Conservation (phyloP, 129 eudicot genomes). For the Arctium minus region DNA sequence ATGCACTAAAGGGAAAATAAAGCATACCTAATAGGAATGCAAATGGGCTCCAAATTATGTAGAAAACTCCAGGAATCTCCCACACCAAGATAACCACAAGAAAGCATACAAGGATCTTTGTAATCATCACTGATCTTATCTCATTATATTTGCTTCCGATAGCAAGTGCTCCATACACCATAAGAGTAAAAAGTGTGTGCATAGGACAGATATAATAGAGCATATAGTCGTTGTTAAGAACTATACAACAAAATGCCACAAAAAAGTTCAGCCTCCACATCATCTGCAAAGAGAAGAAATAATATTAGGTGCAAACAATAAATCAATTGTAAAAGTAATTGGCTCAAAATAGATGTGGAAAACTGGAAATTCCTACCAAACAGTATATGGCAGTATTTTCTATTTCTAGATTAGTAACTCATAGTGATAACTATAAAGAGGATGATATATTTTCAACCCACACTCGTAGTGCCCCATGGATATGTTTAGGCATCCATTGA, state of each 20-base stretch:
- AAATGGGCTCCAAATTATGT: conserved; percentile 74
- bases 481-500: background rate
- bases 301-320: conserved; percentile 10
- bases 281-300: conserved; percentile 61
- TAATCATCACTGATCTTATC: conserved; percentile 74
- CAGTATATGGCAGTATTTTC: background rate
- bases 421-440: background rate
- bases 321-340: background rate
- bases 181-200: conserved; percentile 91
- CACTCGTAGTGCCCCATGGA: background rate
- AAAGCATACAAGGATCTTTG: conserved; percentile 63
- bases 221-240: conserved; percentile 91
- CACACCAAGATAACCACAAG: conserved; percentile 73
- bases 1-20: background rate
- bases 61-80: conserved; percentile 93
- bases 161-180: conserved; percentile 97
- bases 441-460: background rate
- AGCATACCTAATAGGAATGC: conserved; percentile 61
- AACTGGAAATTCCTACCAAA: background rate
- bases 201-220: conserved; percentile 92
- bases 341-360: background rate
- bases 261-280: conserved; percentile 98
- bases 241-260: conserved; percentile 79
- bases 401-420: background rate
- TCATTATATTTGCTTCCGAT: conserved; percentile 84